Evolutionary conservation across 2,329 filamentous ascomycete genomes (phyloP).

Genomic region (Lachnellula subtilissima): DNA sequence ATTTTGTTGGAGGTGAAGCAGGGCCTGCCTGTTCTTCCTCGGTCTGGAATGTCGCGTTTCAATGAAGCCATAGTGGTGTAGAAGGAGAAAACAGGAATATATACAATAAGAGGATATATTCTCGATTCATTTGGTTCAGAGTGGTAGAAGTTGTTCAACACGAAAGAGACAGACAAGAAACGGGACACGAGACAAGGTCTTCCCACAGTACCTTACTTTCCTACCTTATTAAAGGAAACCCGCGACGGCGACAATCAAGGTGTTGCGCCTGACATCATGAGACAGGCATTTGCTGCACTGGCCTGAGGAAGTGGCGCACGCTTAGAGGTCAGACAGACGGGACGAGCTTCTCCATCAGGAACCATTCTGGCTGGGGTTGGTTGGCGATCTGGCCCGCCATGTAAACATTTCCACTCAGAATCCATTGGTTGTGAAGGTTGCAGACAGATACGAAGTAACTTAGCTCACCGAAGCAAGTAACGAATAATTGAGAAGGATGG

Average conservation of each 20-base stretch:
- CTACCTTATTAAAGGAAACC: no score
- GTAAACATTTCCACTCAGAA: not conserved
- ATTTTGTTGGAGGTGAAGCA: slow-evolving; percentile 23
- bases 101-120: not conserved
- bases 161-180: not conserved
- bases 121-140: not conserved
- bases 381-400: not conserved
- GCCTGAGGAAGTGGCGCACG: not conserved
- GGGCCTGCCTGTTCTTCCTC: slow-evolving; percentile 15
- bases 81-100: not conserved
- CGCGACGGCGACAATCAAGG: not conserved
- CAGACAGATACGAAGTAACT: not conserved
- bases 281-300: not conserved
- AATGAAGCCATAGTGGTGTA: slow-evolving; percentile 2
- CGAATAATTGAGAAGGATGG: no score
- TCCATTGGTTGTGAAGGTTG: not conserved
- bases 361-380: not conserved
- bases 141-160: not conserved
- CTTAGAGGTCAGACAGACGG: not conserved
- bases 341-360: not conserved
- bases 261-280: not conserved
- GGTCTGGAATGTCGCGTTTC: slow-evolving; percentile 7
- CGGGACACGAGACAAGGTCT: not conserved
- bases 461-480: no score
- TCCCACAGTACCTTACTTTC: not conserved